Conservation (phyloP, 495 filamentous ascomycete species). For the Hypoxylon lienhwacheense region DNA sequence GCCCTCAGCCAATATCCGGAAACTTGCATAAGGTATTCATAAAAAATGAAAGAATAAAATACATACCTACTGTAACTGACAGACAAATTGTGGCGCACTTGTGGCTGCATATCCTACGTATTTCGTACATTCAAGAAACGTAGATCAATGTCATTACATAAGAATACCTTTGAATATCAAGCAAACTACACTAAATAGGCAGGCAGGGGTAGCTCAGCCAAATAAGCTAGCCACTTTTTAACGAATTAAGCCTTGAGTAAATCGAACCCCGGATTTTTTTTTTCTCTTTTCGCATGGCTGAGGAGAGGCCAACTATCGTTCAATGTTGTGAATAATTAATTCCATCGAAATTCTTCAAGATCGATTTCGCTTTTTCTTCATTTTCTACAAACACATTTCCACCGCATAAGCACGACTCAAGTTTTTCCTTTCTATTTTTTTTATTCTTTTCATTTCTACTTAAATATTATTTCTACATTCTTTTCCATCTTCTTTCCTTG, state of each 20-base stretch:
- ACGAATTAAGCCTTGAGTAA: too few relatives aligned
- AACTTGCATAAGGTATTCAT: too few relatives aligned
- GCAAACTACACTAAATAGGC: too few relatives aligned
- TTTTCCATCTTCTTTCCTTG: neutral
- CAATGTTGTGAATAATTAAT: neutral
- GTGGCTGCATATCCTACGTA: constrained; percentile 1
- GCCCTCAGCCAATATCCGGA: too few relatives aligned
- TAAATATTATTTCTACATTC: constrained; percentile 12
- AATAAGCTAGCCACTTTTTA: constrained; percentile 33
- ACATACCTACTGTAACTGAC: too few relatives aligned
- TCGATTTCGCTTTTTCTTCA: constrained; percentile 13
- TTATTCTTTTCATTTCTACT: constrained; percentile 15
- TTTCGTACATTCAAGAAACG: too few relatives aligned
- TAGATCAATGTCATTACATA: too few relatives aligned
- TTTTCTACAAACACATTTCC: constrained; percentile 12
- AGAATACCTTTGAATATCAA: too few relatives aligned
- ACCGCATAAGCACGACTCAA: constrained; percentile 17
- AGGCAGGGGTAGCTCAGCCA: constrained; percentile 37
- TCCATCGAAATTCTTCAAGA: constrained; percentile 23
- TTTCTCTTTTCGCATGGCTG: constrained; percentile 34
- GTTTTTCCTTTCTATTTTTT: constrained; percentile 21
- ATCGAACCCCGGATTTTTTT: constrained; percentile 35
- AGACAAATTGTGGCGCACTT: neutral
- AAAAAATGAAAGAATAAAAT: too few relatives aligned
- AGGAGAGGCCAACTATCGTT: constrained; percentile 43